Evolutionary conservation across 1,284 basidiomycete species (phyloP).

Genomic region (Xanthoconium separans): DNA sequence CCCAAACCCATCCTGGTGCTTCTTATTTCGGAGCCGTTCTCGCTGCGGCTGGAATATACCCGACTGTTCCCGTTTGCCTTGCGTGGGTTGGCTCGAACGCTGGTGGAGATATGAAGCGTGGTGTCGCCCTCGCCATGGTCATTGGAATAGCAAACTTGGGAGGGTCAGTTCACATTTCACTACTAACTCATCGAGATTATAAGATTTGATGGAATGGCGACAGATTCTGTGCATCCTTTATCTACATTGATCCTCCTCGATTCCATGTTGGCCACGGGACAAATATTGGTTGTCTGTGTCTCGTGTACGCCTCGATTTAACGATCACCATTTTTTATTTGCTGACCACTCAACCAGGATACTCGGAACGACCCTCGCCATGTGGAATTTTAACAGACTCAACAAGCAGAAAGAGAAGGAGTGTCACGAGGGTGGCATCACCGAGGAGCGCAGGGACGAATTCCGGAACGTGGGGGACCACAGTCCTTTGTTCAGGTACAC

Average conservation of each 20-base stretch:
- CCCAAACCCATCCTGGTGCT: constrained; percentile 32
- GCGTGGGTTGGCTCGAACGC: constrained; percentile 57
- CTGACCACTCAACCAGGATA: constrained; percentile 24
- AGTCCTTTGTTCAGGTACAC: too few relatives aligned
- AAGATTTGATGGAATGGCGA: not conserved
- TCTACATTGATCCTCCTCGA: constrained; percentile 43
- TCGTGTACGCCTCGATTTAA: constrained; percentile 31
- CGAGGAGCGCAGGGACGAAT: too few relatives aligned
- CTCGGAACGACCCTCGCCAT: constrained; percentile 31
- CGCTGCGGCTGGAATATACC: constrained; percentile 52
- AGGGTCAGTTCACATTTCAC: constrained; percentile 33
- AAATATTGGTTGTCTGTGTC: constrained; percentile 45
- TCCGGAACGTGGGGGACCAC: too few relatives aligned
- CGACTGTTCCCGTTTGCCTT: constrained; percentile 50
- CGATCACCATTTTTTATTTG: not conserved
- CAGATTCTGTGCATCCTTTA: constrained; percentile 39
- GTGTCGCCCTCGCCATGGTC: constrained; percentile 54
- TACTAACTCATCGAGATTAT: not conserved
- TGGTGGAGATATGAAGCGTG: constrained; percentile 54
- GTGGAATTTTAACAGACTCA: constrained; percentile 40
- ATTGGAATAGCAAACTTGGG: constrained; percentile 53
- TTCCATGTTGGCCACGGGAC: constrained; percentile 52
- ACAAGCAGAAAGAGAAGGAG: constrained; percentile 1
- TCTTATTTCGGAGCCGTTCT: constrained; percentile 57
- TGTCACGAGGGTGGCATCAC: not conserved